A percentile compares a stretch with the other conserved stretches of the same genome.
phyloP scores from a whole-genome alignment of 257 asterid species.

The Salvia rosmarinus region DNA sequence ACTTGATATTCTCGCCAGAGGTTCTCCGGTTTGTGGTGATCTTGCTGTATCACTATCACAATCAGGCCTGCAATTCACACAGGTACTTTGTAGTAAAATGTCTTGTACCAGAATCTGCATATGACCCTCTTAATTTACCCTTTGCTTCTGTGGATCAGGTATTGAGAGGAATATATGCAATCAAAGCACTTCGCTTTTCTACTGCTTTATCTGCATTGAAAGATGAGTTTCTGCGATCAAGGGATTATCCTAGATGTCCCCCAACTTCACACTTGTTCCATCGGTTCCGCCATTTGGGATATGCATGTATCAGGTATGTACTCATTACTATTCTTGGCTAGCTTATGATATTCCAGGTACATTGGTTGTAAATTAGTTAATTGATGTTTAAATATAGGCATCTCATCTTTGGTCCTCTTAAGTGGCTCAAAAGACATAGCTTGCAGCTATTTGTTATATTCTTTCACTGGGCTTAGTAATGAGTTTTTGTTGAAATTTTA shows the following conservation, averaged over 20 bases:
- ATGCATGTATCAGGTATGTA: slow-evolving; percentile 85
- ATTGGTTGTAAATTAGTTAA: slow-evolving; percentile 18
- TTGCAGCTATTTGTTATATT: slow-evolving; percentile 16
- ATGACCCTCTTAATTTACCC: slow-evolving; percentile 26
- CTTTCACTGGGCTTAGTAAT: slow-evolving; percentile 11
- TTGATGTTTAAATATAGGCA: slow-evolving; percentile 14
- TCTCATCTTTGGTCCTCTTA: slow-evolving; percentile 17
- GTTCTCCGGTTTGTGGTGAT: slow-evolving; percentile 99
- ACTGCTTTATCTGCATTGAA: slow-evolving; percentile 92
- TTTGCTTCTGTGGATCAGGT: slow-evolving; percentile 55
- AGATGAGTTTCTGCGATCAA: slow-evolving; percentile 93
- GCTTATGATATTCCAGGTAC: slow-evolving; percentile 24
- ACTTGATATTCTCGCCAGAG: slow-evolving; percentile 94
- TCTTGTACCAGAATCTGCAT: slow-evolving; percentile 26
- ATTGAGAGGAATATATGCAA: slow-evolving; percentile 89
- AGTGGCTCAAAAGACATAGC: slow-evolving; percentile 26
- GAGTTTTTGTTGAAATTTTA: slow-evolving; percentile 4
- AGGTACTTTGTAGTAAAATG: slow-evolving; percentile 48
- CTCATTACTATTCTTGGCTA: slow-evolving; percentile 23
- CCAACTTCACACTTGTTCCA: slow-evolving; percentile 96
- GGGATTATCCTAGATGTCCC: slow-evolving; percentile 99
- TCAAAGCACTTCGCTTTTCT: slow-evolving; percentile 96
- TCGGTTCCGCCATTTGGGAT: slow-evolving; percentile 98
- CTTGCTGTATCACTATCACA: slow-evolving; percentile 98
- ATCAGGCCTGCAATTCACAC: slow-evolving; percentile 97